Evolutionary conservation across 129 eudicot genomes (phyloP), one percentile per base, ranked within the genome.

Genomic region (Lactuca saligna): DNA sequence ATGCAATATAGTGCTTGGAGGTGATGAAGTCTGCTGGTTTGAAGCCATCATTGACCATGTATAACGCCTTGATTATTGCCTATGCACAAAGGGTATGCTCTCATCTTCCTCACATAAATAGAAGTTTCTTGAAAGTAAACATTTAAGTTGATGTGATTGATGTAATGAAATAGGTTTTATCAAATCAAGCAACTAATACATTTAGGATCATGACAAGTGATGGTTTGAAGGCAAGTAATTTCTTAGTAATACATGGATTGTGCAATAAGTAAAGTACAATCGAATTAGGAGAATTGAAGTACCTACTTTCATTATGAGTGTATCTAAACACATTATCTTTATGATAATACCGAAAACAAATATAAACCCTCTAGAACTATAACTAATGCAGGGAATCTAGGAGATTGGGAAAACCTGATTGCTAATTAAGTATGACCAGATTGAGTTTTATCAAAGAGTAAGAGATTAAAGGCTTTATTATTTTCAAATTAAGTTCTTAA

Each of bases 1-100:
- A 92, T 34, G 98, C 98, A 0, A 89, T 89, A 3, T 92, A 89
- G 83, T 92, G 96, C 75, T 78, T 92, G 87, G 96, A 92, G 66
- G 96, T 72, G 10, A 92, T 92, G 98, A 89, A 87, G 34, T 80
- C 90, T 11, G 83, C 83, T 48, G 98, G 98, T 41, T 64, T 92
- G 79, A 92, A 83, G 60, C 96, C 98, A n/a, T 92, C 98, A 0
- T 54, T 82, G 2, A 83, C 96, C 50, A 92, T 89, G 96, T 92
- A 92, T 80, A 92, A 92, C 68, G 98, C 98, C 1, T 75, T 92
- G 85, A 92, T 92, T 66, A 92, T 89, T 82, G 98, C 96, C 61
- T 92, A 92, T 73, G 98, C 98, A 33, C 98, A 86, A 78, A 86
- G 81, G 90, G 98, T 92, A 86, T 32, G 7, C 33, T 32, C 56